A percentile compares a stretch with the other conserved stretches of the same genome.
Conservation (phyloP, 2,329 filamentous ascomycete genomes). For the Fusarium sp. region DNA sequence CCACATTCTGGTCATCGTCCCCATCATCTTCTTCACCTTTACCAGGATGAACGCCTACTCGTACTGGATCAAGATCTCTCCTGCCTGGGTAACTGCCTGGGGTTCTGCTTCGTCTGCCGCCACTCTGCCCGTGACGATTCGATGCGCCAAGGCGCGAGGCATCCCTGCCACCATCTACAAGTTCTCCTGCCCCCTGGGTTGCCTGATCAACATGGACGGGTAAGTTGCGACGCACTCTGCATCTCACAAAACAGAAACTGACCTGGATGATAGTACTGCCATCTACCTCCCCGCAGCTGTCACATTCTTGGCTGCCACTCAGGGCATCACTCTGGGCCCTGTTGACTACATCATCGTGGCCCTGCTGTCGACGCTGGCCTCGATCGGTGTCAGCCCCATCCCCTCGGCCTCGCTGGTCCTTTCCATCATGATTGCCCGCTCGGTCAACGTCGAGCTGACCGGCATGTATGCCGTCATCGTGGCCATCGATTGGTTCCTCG, state of each 20-base stretch:
- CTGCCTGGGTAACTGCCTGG: constrained; percentile 67
- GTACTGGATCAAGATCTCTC: constrained; percentile 61
- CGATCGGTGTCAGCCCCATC: constrained; percentile 66
- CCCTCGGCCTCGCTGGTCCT: constrained; percentile 64
- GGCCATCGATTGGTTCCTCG: constrained; percentile 67
- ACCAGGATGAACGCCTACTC: constrained; percentile 60
- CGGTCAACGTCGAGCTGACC: constrained; percentile 58
- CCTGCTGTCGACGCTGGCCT: constrained; percentile 62
- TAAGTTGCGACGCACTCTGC: constrained; percentile 17
- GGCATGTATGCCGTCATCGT: constrained; percentile 65
- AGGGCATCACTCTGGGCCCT: constrained; percentile 56
- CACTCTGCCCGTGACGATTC: constrained; percentile 63
- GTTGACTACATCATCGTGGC: constrained; percentile 62
- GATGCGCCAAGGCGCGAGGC: constrained; percentile 52
- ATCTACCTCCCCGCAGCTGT: constrained; percentile 67
- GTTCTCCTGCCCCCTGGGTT: constrained; percentile 61
- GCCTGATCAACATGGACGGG: constrained; percentile 64
- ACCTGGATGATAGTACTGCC: constrained; percentile 53
- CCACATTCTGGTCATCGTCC: constrained; percentile 60
- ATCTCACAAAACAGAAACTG: background rate
- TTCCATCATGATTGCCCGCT: constrained; percentile 62
- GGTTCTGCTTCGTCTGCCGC: constrained; percentile 65
- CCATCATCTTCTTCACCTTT: constrained; percentile 55
- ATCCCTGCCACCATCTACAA: constrained; percentile 58
- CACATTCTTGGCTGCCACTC: constrained; percentile 64